A percentile compares a stretch with the other conserved stretches of the same genome.
phyloP scores from a whole-genome alignment of 2,329 filamentous ascomycete species.

The Pseudocercospora fijiensis region DNA sequence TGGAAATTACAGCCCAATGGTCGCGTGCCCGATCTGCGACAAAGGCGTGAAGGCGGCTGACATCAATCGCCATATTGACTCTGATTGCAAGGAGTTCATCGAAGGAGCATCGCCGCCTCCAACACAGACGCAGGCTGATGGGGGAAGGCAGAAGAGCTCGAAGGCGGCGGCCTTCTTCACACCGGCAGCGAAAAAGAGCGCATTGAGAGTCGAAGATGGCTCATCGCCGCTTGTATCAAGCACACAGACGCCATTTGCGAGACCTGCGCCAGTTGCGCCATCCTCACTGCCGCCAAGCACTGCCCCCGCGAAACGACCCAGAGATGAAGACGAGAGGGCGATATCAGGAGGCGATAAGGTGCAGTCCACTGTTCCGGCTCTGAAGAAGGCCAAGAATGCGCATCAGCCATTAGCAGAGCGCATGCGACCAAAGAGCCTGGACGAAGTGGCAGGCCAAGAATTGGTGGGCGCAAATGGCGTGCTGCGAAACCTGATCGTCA shows the following conservation, averaged over 20 bases:
- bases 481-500: constrained; percentile 79
- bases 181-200: constrained; percentile 47
- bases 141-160: constrained; percentile 28
- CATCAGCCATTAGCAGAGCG: constrained; percentile 85
- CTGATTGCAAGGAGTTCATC: constrained; percentile 68
- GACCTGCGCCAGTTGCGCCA: constrained; percentile 13
- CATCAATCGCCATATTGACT: constrained; percentile 92
- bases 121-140: constrained; percentile 39
- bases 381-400: constrained; percentile 65
- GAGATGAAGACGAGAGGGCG: constrained; percentile 29
- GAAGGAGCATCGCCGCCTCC: constrained; percentile 51
- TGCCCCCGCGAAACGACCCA: constrained; percentile 31
- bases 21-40: constrained; percentile 39
- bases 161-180: constrained; percentile 58
- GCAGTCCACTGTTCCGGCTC: constrained; percentile 49
- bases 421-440: constrained; percentile 80
- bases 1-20: constrained; percentile 28
- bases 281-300: constrained; percentile 25
- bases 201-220: constrained; percentile 31
- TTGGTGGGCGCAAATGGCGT: constrained; percentile 84
- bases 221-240: constrained; percentile 28
- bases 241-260: constrained; percentile 23
- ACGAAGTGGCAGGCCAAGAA: constrained; percentile 88
- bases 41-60: constrained; percentile 56
- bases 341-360: constrained; percentile 1